Conservation (phyloP, 2,329 filamentous ascomycete genomes). For the Fusarium guadeloupense region DNA sequence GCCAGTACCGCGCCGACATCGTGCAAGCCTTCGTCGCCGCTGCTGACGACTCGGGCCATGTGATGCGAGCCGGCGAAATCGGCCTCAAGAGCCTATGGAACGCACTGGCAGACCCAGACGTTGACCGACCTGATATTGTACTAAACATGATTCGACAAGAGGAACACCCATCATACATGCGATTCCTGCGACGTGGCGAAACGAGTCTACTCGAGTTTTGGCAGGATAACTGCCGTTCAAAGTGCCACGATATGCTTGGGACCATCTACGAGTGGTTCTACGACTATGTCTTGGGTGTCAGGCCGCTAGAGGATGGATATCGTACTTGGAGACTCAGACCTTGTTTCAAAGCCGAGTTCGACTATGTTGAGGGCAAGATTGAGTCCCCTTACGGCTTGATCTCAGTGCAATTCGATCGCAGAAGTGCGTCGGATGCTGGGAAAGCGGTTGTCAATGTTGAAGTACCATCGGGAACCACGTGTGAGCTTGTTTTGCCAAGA, state of each 20-base stretch:
- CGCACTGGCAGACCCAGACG: constrained; percentile 48
- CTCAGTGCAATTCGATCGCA: constrained; percentile 33
- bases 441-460: constrained; percentile 27
- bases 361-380: constrained; percentile 48
- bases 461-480: constrained; percentile 34
- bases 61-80: constrained; percentile 53
- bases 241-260: constrained; percentile 59
- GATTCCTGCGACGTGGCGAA: constrained; percentile 56
- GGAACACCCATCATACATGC: constrained; percentile 59
- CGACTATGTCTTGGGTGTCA: constrained; percentile 51
- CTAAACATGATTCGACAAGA: constrained; percentile 56
- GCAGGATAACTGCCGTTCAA: constrained; percentile 54
- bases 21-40: constrained; percentile 36
- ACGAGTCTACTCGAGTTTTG: constrained; percentile 56
- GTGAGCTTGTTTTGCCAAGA: constrained; percentile 31
- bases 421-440: background rate
- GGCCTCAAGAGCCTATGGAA: constrained; percentile 54
- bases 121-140: constrained; percentile 52
- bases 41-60: constrained; percentile 45
- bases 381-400: constrained; percentile 53
- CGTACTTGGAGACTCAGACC: constrained; percentile 52
- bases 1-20: constrained; percentile 28
- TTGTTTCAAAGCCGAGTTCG: constrained; percentile 53
- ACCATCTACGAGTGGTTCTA: constrained; percentile 61
- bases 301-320: constrained; percentile 51